Conservation (phyloP, 805 yeast genomes). For the Brettanomyces custersianus region DNA sequence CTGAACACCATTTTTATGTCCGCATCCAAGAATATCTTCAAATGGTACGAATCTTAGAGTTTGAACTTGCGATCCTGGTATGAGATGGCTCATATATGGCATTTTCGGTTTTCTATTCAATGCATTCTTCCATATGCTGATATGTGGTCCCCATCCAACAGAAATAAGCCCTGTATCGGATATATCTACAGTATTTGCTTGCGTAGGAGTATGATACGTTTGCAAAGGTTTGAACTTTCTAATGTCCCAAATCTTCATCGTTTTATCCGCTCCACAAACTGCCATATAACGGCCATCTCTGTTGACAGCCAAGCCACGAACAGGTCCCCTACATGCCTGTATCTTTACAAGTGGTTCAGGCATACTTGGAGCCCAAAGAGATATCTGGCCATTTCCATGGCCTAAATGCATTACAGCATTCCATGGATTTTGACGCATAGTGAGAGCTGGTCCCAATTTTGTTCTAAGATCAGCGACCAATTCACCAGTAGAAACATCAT, state of each 20-base stretch:
- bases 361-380: slow-evolving; percentile 90
- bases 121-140: slow-evolving; percentile 88
- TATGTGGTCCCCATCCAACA: slow-evolving; percentile 94
- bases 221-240: slow-evolving; percentile 74
- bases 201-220: slow-evolving; percentile 68
- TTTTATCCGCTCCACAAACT: slow-evolving; percentile 78
- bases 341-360: slow-evolving; percentile 77
- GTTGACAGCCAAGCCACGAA: slow-evolving; percentile 75
- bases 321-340: slow-evolving; percentile 78
- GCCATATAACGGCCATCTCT: slow-evolving; percentile 94
- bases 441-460: slow-evolving; percentile 80
- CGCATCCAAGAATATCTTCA: slow-evolving; percentile 92
- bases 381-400: slow-evolving; percentile 84
- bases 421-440: slow-evolving; percentile 89
- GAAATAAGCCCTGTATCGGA: slow-evolving; percentile 84
- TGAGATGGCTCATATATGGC: slow-evolving; percentile 87
- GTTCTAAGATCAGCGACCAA: slow-evolving; percentile 79
- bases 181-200: slow-evolving; percentile 68
- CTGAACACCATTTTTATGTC: slow-evolving; percentile 70
- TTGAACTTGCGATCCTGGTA: slow-evolving; percentile 69
- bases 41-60: slow-evolving; percentile 76
- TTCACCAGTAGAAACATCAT: slow-evolving; percentile 90
- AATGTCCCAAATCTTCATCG: slow-evolving; percentile 87
- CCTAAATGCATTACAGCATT: slow-evolving; percentile 93
- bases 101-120: slow-evolving; percentile 59